A percentile compares a stretch with the other conserved stretches of the same genome.
phyloP scores from a whole-genome alignment of 768 basidiomycete species.

The Paxillus rubicundulus region DNA sequence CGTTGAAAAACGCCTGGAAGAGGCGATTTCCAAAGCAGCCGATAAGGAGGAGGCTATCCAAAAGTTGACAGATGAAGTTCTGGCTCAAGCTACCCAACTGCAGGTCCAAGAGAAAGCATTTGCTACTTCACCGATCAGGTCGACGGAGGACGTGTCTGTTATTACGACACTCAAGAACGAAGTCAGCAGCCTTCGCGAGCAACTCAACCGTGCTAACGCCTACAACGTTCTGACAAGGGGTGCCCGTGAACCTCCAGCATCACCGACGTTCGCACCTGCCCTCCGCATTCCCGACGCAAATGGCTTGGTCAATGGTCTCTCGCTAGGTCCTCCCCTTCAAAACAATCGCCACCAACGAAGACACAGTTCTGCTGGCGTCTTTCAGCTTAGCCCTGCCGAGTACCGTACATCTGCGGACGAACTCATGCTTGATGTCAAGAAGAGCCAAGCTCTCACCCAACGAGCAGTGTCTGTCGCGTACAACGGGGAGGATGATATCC shows the following conservation, averaged over 20 bases:
- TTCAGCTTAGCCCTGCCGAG: slow-evolving; percentile 56
- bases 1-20: slow-evolving; percentile 77
- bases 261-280: slow-evolving; percentile 83
- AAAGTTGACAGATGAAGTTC: slow-evolving; percentile 75
- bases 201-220: slow-evolving; percentile 93
- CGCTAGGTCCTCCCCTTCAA: slow-evolving; percentile 34
- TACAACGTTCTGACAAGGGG: slow-evolving; percentile 82
- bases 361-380: slow-evolving; percentile 84
- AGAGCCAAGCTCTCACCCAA: slow-evolving; percentile 66
- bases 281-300: slow-evolving; percentile 54
- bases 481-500: slow-evolving; percentile 73
- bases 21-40: slow-evolving; percentile 63
- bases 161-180: slow-evolving; percentile 90
- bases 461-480: slow-evolving; percentile 88
- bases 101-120: slow-evolving; percentile 73
- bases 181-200: slow-evolving; percentile 88
- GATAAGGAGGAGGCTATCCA: slow-evolving; percentile 87
- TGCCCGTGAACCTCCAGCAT: slow-evolving; percentile 69
- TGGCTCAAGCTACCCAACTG: slow-evolving; percentile 68
- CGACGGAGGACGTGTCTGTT: slow-evolving; percentile 80
- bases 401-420: slow-evolving; percentile 77
- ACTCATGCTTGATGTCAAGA: slow-evolving; percentile 69
- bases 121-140: slow-evolving; percentile 61
- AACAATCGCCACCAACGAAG: slow-evolving; percentile 70
- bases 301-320: slow-evolving; percentile 42